phyloP scores from a whole-genome alignment of 208 protist species.

The Trypanosoma congolense region DNA sequence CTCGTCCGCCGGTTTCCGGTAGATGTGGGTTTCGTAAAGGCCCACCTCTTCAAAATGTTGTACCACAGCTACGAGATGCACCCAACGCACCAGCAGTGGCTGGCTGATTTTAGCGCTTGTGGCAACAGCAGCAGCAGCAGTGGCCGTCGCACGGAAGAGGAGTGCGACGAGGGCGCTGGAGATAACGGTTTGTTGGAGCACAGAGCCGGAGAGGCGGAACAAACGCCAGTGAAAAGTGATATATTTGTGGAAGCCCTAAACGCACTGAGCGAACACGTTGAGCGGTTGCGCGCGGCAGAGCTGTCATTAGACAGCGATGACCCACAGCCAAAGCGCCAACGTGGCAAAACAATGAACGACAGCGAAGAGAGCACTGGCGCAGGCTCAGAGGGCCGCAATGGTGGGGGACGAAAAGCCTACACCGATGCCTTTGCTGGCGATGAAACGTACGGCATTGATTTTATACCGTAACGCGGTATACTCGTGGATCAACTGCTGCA shows the following conservation, averaged over 20 bases:
- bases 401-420: not conserved
- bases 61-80: conserved; percentile 80
- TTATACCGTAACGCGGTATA: not conserved
- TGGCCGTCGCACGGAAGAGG: not conserved
- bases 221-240: not conserved
- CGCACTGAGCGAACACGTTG: conserved; percentile 35
- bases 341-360: conserved; percentile 11
- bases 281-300: conserved; percentile 27
- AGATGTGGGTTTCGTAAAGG: conserved; percentile 73
- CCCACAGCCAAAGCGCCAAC: conserved; percentile 31
- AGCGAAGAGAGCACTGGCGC: not conserved
- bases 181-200: not conserved
- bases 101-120: conserved; percentile 32
- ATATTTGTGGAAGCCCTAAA: conserved; percentile 13
- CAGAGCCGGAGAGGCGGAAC: not conserved
- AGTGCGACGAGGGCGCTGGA: not conserved
- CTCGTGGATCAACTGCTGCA: not conserved
- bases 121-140: not conserved
- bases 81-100: conserved; percentile 30
- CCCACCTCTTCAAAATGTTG: conserved; percentile 87
- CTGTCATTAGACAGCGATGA: conserved; percentile 24
- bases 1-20: conserved; percentile 48
- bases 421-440: conserved; percentile 9
- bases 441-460: not conserved
- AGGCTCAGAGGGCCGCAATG: not conserved